A percentile compares a stretch with the other conserved stretches of the same genome.
Conservation (phyloP, 1,284 basidiomycete genomes). For the Grifola frondosa region DNA sequence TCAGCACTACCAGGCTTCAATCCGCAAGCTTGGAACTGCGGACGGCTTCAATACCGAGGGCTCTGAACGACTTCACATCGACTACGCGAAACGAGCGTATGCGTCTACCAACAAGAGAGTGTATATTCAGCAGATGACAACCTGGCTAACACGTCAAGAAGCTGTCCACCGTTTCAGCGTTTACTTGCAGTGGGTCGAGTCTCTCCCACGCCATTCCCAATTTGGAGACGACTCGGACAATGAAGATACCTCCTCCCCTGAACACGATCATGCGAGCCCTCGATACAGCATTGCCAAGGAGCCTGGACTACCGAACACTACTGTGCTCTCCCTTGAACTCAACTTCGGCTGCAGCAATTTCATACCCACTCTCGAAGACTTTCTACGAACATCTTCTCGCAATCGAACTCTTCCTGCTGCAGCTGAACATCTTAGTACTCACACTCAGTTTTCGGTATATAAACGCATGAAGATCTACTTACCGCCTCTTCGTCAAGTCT, state of each 20-base stretch:
- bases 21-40: constrained; percentile 19
- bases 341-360: constrained; percentile 12
- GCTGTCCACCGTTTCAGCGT: constrained; percentile 6
- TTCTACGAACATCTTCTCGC: not conserved
- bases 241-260: too few relatives aligned
- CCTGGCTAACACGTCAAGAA: constrained; percentile 21
- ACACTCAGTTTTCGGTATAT: constrained; percentile 6
- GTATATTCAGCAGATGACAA: constrained; percentile 24
- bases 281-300: constrained; percentile 11
- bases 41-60: constrained; percentile 27
- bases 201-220: not conserved
- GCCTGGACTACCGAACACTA: not conserved
- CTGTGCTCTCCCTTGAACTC: not conserved
- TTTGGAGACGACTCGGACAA: not conserved
- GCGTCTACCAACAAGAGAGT: constrained; percentile 18
- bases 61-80: constrained; percentile 29
- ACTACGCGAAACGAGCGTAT: constrained; percentile 26
- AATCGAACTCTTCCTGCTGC: not conserved
- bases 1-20: constrained; percentile 20
- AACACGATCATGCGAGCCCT: not conserved
- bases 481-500: constrained; percentile 4
- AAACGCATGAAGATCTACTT: constrained; percentile 3
- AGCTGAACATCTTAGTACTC: not conserved
- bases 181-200: constrained; percentile 10
- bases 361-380: constrained; percentile 8